Conservation (phyloP, 2,329 filamentous ascomycete species). For the Colletotrichum sp. region DNA sequence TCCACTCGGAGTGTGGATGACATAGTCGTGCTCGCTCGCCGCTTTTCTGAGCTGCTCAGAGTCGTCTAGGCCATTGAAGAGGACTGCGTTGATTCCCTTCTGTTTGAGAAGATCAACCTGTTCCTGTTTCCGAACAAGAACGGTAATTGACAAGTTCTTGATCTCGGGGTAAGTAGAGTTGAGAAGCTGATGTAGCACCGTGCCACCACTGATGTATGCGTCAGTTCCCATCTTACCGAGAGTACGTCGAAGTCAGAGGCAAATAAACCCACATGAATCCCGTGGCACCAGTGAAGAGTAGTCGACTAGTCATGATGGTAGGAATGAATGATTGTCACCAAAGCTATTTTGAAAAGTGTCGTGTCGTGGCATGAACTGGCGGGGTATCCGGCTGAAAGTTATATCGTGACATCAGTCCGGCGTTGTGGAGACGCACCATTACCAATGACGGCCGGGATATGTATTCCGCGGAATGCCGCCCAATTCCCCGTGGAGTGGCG, state of each 20-base stretch:
- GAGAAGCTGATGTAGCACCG: conserved; percentile 26
- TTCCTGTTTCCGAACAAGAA: conserved; percentile 30
- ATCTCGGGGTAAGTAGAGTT: conserved; percentile 24
- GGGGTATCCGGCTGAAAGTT: background rate
- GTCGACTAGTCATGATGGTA: background rate
- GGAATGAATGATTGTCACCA: background rate
- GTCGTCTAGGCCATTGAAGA: conserved; percentile 24
- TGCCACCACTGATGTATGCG: conserved; percentile 27
- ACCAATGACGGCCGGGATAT: background rate
- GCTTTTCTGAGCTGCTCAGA: conserved; percentile 20
- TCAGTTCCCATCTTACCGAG: background rate
- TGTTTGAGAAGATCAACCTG: conserved; percentile 26
- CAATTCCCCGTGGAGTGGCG: background rate
- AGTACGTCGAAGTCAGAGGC: background rate
- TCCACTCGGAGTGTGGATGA: conserved; percentile 48
- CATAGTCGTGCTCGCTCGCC: conserved; percentile 34
- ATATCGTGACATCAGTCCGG: background rate
- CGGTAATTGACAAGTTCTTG: conserved; percentile 23
- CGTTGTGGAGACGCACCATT: background rate
- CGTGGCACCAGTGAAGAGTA: conserved; percentile 31
- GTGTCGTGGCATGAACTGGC: background rate
- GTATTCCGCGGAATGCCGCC: background rate
- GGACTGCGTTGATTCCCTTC: conserved; percentile 13
- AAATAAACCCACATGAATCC: conserved; percentile 27
- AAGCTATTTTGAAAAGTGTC: background rate